Base-by-base conservation (phyloP, 1,284 basidiomycete species). In the Volvariella volvacea region DNA sequence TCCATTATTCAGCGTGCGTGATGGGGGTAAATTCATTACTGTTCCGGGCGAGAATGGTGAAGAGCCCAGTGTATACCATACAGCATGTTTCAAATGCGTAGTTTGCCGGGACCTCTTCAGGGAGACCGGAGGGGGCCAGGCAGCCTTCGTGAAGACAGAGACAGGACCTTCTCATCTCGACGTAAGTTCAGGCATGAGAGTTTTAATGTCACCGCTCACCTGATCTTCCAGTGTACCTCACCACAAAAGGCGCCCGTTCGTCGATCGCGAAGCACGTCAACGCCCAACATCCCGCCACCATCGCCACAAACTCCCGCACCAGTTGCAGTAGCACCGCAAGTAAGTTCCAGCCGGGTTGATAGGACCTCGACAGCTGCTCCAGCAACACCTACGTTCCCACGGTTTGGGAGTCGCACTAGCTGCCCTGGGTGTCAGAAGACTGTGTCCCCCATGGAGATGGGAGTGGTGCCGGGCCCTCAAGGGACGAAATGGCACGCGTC, bases 381-480 rank as follows among this genome's bases (percentile, higher is more conserved):
- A 4, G 51, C 63, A 4, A 58, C 65, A 9, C 55, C 59, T 19
- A 52, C 50, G 54, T 72, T 76, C 48, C 76, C 80, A 43, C 80
- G 83, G 2, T 88, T 86, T 52, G 85, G 87, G 19, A 73, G 76
- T 46, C 72, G 75, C 9, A 63, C 69, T 19, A 51, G 68, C 22
- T 91, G 88, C 55, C 84, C 85, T 14, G 85, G 83, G 30, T 91
- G 88, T 59, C 68, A 66, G 47, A 78, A 75, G 54, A 58, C 74
- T 1, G 87, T 90, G 8, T 86, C 83, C 19, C 75, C 76, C 1
- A 89, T 91, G 86, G 87, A 91, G 56, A 68, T 75, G 48, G 88
- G 88, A 4, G 85, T 89, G 17, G 83, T 91, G 22, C 80, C 84
- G 17, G 88, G 88, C 4, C 88, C 88, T 10, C 80, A 85, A 50